Evolutionary conservation across 2,329 filamentous ascomycete species (phyloP).

Genomic region (Trichoderma sp.): DNA sequence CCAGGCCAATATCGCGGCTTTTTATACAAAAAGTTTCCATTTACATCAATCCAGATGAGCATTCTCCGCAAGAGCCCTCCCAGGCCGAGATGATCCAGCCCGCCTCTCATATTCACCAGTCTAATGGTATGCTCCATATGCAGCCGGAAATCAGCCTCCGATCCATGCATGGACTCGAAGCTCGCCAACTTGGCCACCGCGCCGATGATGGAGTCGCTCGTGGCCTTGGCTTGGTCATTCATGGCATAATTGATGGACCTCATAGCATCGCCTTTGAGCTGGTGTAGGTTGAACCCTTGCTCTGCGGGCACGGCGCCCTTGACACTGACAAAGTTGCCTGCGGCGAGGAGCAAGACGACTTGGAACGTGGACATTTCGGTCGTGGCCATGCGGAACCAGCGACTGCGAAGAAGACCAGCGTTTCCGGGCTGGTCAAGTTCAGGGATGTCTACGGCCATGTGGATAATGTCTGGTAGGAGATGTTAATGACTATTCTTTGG

Average conservation of each 20-base stretch:
- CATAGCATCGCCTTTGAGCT: slow-evolving; percentile 50
- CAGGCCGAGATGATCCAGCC: slow-evolving; percentile 48
- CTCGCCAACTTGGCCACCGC: slow-evolving; percentile 57
- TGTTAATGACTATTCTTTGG: background rate
- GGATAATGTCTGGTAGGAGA: slow-evolving; percentile 34
- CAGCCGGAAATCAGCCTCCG: slow-evolving; percentile 45
- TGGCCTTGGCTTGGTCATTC: slow-evolving; percentile 32
- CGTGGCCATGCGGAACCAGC: slow-evolving; percentile 39
- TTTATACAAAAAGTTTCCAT: slow-evolving; percentile 44
- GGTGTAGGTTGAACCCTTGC: slow-evolving; percentile 41
- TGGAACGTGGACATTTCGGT: slow-evolving; percentile 35
- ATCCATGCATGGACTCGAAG: slow-evolving; percentile 56
- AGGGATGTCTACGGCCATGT: slow-evolving; percentile 40
- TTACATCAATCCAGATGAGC: slow-evolving; percentile 54
- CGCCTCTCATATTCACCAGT: slow-evolving; percentile 51
- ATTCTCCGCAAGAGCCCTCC: slow-evolving; percentile 51
- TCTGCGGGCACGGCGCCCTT: slow-evolving; percentile 25
- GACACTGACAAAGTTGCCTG: slow-evolving; percentile 36
- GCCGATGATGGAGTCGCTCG: slow-evolving; percentile 50
- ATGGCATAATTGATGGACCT: slow-evolving; percentile 48
- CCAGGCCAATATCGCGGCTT: slow-evolving; percentile 41
- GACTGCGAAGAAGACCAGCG: slow-evolving; percentile 36
- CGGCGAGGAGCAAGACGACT: slow-evolving; percentile 38
- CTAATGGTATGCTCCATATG: slow-evolving; percentile 53
- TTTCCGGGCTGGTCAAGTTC: slow-evolving; percentile 36